Evolutionary conservation across 306 rosid species (phyloP), one percentile per base, ranked within the genome.

Genomic region (Boehmeria nivea): DNA sequence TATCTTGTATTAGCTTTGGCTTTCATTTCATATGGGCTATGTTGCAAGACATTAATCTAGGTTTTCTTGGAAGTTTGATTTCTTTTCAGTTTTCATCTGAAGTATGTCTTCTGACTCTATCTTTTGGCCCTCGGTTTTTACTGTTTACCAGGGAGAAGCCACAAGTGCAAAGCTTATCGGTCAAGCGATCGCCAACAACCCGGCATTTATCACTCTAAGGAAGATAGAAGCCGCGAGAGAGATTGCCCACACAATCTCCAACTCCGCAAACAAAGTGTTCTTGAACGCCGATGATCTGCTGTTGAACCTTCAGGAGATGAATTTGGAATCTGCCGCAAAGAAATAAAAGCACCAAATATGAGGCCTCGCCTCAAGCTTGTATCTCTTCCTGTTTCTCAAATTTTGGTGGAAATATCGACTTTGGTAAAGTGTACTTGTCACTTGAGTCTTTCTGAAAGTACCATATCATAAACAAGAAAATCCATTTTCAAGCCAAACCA

Each of bases 151-250:
- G 98, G 94, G 98, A 6, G 98, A 87, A 67, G 95, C 95, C 39
- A 80, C 74, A 50, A 87, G 95, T 84, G 98, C 91, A 27, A 79
- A 82, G 66, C 76, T 90, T 77, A 87, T 87, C 37, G 98, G 98
- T 55, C 73, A 80, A 80, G 91, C 98, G 31, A 85, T 87, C 58
- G 82, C 95, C 25, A 84, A 80, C 26, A 90, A 90, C 70, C 94
- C 95, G 18, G 94, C 98, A n/a, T 86, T 90, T 67, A 86, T 78
- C 64, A 78, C 87, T 22, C 61, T 90, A 22, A 80, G 95, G 85
- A 86, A 74, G 75, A 86, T 90, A 12, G 95, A 90, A 78, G 95
- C 95, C 46, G 86, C 95, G 16, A 84, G 98, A 74, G 98, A 84
- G 65, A 90, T 86, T 11, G 95, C 98, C 2, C 81, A 84, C 0